Evolutionary conservation across 1,284 basidiomycete genomes (phyloP).

Genomic region (Cutaneotrichosporon cyanovorans): DNA sequence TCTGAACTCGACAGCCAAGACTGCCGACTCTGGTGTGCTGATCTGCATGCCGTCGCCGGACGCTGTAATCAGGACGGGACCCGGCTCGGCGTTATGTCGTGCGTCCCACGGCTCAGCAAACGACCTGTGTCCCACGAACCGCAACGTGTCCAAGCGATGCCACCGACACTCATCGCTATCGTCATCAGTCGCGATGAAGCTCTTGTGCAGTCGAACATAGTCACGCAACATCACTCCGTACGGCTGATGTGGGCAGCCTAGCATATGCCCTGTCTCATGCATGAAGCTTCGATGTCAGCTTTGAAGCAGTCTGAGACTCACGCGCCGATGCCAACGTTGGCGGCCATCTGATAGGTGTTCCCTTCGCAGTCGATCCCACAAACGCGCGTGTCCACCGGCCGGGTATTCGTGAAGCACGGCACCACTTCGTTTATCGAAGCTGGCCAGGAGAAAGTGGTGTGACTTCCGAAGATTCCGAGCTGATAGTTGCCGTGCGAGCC

Average conservation of each 20-base stretch:
- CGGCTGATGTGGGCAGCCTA: conserved; percentile 7
- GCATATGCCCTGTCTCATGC: conserved; percentile 9
- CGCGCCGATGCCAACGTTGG: conserved; percentile 10
- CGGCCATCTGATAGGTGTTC: conserved; percentile 8
- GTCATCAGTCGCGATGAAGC: conserved; percentile 9
- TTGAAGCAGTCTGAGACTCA: too few relatives aligned
- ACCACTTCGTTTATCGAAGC: conserved; percentile 2
- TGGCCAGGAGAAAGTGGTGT: conserved; percentile 7
- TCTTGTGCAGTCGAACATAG: conserved; percentile 9
- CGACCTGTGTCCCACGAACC: conserved; percentile 1
- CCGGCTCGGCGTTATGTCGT: not conserved
- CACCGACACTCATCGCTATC: conserved; percentile 7
- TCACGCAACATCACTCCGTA: conserved; percentile 11
- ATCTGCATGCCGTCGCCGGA: conserved; percentile 1
- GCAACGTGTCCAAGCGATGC: conserved; percentile 8
- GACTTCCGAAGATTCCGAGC: conserved; percentile 8
- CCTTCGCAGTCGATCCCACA: conserved; percentile 10
- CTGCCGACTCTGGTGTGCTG: not conserved
- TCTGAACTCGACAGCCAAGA: conserved; percentile 9
- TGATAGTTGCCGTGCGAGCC: not conserved
- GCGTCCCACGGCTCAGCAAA: conserved; percentile 4
- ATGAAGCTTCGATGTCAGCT: not conserved
- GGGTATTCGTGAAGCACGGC: not conserved
- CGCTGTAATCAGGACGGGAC: conserved; percentile 6
- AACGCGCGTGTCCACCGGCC: conserved; percentile 1